A percentile compares a stretch with the other conserved stretches of the same genome.
These are phyloP conservation scores for Microcyclospora tardicrescens DNA, from an alignment of 2,329 filamentous ascomycete species.

Conservation along the genomic window DNA sequence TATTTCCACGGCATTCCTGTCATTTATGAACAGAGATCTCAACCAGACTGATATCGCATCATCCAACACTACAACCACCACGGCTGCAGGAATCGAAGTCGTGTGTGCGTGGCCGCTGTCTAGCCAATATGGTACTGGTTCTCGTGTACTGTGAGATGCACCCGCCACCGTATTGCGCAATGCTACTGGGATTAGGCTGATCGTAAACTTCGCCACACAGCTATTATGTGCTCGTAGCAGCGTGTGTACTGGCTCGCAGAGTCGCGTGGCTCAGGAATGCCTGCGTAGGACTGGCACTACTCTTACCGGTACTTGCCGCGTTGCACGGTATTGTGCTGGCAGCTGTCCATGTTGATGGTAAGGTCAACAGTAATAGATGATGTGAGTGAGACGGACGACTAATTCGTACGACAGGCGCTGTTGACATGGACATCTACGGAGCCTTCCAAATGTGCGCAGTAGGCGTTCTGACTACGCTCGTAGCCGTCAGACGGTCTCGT, in stretches of 20 bases:
- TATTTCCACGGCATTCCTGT: not conserved
- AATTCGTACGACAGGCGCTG: constrained; percentile 34
- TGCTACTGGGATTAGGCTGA: not conserved
- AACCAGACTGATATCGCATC: too few relatives aligned
- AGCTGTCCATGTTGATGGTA: constrained; percentile 45
- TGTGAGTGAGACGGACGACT: not conserved
- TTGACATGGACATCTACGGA: constrained; percentile 57
- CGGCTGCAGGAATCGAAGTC: constrained; percentile 26
- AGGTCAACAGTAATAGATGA: constrained; percentile 14
- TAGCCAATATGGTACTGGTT: constrained; percentile 45
- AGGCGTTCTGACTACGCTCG: constrained; percentile 50
- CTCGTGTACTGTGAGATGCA: constrained; percentile 37
- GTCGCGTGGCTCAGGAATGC: constrained; percentile 49
- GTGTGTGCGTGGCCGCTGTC: constrained; percentile 46
- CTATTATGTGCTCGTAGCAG: constrained; percentile 51
- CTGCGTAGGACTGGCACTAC: constrained; percentile 48
- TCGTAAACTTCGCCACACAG: constrained; percentile 22
- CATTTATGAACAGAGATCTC: not conserved
- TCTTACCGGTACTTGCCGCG: constrained; percentile 51
- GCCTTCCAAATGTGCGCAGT: constrained; percentile 56
- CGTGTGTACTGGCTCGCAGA: constrained; percentile 51
- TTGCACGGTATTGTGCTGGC: constrained; percentile 51
- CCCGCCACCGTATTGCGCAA: not conserved
- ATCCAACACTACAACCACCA: not conserved
- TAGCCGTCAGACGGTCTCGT: constrained; percentile 46